Evolutionary conservation across 1,284 basidiomycete genomes (phyloP).

Genomic region (Malassezia brasiliensis): DNA sequence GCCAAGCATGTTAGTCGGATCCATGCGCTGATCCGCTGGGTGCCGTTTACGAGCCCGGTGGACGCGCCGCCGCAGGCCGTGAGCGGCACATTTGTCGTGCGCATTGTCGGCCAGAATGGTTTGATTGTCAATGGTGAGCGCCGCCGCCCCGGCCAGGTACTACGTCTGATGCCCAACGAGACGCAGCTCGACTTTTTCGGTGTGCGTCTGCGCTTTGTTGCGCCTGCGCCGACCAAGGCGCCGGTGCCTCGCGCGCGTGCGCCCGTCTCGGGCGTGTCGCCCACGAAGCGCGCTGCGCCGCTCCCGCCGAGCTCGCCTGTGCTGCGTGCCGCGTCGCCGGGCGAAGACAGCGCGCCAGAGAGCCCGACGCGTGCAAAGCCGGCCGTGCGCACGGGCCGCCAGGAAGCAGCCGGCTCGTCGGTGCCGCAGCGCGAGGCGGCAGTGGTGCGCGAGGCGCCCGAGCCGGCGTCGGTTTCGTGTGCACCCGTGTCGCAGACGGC

Average conservation of each 20-base stretch:
- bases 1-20: slow-evolving; percentile 40
- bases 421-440: too few relatives aligned
- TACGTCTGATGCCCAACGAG: slow-evolving; percentile 30
- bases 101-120: slow-evolving; percentile 44
- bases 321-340: not conserved
- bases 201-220: slow-evolving; percentile 9
- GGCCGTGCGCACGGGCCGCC: not conserved
- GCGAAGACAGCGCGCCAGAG: not conserved
- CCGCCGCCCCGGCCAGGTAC: slow-evolving; percentile 31
- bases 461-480: too few relatives aligned
- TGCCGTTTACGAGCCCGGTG: slow-evolving; percentile 24
- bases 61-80: slow-evolving; percentile 5
- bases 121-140: slow-evolving; percentile 41
- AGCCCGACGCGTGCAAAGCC: not conserved
- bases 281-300: not conserved
- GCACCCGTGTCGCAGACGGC: too few relatives aligned
- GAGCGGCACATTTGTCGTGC: slow-evolving; percentile 33
- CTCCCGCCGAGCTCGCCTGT: not conserved
- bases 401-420: not conserved
- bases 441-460: too few relatives aligned
- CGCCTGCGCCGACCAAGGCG: not conserved
- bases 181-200: slow-evolving; percentile 39
- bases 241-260: not conserved
- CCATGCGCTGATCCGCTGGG: slow-evolving; percentile 43
- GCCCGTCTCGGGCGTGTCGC: not conserved